Evolutionary conservation across 2,329 filamentous ascomycete species (phyloP).

Genomic region (Sporothrix brasiliensis): DNA sequence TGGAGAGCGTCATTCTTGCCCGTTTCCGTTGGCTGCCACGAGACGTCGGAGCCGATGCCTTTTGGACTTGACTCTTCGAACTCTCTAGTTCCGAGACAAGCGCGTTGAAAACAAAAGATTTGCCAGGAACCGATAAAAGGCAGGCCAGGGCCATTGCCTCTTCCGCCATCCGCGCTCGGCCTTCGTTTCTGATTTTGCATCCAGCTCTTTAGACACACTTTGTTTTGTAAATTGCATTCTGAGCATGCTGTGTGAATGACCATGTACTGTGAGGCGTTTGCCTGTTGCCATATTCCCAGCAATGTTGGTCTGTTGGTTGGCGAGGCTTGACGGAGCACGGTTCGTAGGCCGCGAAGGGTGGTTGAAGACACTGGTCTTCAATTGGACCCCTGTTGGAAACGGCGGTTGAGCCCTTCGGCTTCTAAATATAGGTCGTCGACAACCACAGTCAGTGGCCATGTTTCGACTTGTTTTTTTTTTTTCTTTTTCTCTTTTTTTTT

Average conservation of each 20-base stretch:
- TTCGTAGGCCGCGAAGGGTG: not conserved
- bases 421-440: slow-evolving; percentile 25
- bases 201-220: not conserved
- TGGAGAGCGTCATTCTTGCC: not conserved
- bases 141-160: not conserved
- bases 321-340: not conserved
- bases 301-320: slow-evolving; percentile 16
- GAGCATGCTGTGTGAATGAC: too few relatives aligned
- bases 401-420: not conserved
- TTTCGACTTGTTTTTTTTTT: slow-evolving; percentile 12
- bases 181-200: not conserved
- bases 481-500: too few relatives aligned
- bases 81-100: slow-evolving; percentile 22
- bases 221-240: not conserved
- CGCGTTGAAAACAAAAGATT: not conserved
- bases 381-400: slow-evolving; percentile 11
- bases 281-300: not conserved
- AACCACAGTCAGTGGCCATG: not conserved
- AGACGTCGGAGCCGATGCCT: slow-evolving; percentile 16
- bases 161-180: not conserved
- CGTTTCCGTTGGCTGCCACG: not conserved
- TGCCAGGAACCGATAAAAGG: not conserved
- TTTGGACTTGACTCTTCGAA: not conserved
- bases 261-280: too few relatives aligned
- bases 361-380: not conserved